Evolutionary conservation across 1,284 basidiomycete genomes (phyloP).

Genomic region (Phellopilus nigrolimitatus): DNA sequence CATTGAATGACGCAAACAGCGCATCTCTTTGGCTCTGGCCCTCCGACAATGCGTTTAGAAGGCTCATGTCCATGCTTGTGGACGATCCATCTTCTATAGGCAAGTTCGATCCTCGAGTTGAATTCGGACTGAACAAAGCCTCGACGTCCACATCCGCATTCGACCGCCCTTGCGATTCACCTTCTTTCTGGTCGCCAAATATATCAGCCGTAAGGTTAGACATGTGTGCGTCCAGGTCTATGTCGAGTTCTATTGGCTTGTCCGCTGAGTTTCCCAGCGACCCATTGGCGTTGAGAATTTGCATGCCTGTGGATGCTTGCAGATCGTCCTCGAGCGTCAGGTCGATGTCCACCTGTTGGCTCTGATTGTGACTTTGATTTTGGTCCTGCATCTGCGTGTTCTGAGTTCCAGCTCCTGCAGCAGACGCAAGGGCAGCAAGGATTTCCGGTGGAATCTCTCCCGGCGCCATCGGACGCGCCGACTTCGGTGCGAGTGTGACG

Average conservation of each 20-base stretch:
- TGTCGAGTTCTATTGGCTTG: constrained; percentile 74
- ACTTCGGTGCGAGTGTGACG: constrained; percentile 72
- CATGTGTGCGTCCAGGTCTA: constrained; percentile 60
- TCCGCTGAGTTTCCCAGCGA: constrained; percentile 60
- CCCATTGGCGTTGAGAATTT: constrained; percentile 28
- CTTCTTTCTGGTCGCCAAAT: constrained; percentile 42
- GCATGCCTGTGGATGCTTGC: constrained; percentile 27
- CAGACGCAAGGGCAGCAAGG: constrained; percentile 52
- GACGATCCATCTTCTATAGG: constrained; percentile 22
- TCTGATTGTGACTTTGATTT: not conserved
- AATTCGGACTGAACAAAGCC: constrained; percentile 43
- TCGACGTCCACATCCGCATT: constrained; percentile 30
- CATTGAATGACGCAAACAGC: constrained; percentile 19
- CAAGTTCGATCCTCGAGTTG: not conserved
- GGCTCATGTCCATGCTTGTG: constrained; percentile 26
- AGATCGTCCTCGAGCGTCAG: constrained; percentile 38
- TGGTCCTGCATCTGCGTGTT: constrained; percentile 2
- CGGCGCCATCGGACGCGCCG: constrained; percentile 51
- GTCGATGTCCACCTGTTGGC: constrained; percentile 34
- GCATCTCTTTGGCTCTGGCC: constrained; percentile 8
- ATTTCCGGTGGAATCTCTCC: constrained; percentile 54
- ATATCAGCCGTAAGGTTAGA: constrained; percentile 33
- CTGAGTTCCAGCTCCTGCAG: constrained; percentile 26
- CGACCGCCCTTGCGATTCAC: constrained; percentile 23
- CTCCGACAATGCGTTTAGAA: constrained; percentile 27